These are phyloP conservation scores for Protomyces macrosporus DNA, from an alignment of 1,139 yeast genomes.

Conservation along the genomic window DNA sequence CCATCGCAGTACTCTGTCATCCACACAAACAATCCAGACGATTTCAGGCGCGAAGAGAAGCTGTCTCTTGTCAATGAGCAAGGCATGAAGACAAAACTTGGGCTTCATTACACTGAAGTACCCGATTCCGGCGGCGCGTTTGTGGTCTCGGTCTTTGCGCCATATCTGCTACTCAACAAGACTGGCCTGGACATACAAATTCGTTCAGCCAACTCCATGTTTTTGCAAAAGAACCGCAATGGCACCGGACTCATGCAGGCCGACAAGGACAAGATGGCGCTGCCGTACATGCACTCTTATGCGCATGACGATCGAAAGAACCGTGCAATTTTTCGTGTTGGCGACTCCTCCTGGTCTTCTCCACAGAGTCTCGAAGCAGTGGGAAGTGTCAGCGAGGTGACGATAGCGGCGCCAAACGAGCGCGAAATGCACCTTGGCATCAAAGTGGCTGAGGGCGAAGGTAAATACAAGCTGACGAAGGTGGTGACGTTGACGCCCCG, in stretches of 20 bases:
- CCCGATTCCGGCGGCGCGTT: slow-evolving; percentile 35
- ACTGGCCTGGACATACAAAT: slow-evolving; percentile 65
- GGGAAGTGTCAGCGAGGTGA: slow-evolving; percentile 71
- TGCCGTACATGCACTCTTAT: slow-evolving; percentile 83
- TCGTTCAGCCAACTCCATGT: slow-evolving; percentile 45
- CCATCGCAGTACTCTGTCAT: slow-evolving; percentile 73
- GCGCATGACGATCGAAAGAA: slow-evolving; percentile 57
- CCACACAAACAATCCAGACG: slow-evolving; percentile 55
- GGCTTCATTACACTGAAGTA: slow-evolving; percentile 52
- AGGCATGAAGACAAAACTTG: slow-evolving; percentile 63
- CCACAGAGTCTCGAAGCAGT: slow-evolving; percentile 84
- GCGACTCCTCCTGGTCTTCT: slow-evolving; percentile 68
- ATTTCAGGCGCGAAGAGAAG: slow-evolving; percentile 52
- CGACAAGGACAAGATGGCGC: slow-evolving; percentile 40
- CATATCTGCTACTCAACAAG: slow-evolving; percentile 75
- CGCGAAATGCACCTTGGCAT: slow-evolving; percentile 73
- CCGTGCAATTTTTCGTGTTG: slow-evolving; percentile 64
- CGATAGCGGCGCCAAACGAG: slow-evolving; percentile 54
- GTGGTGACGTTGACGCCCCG: slow-evolving; percentile 79
- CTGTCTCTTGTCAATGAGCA: slow-evolving; percentile 50
- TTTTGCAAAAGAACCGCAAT: slow-evolving; percentile 21
- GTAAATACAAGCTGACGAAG: slow-evolving; percentile 68
- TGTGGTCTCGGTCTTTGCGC: slow-evolving; percentile 64
- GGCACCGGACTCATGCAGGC: slow-evolving; percentile 27
- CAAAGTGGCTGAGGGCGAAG: slow-evolving; percentile 76